A percentile compares a stretch with the other conserved stretches of the same genome.
Conservation (phyloP, 148 eudicot species). For the Vaccinium macrocarpon region DNA sequence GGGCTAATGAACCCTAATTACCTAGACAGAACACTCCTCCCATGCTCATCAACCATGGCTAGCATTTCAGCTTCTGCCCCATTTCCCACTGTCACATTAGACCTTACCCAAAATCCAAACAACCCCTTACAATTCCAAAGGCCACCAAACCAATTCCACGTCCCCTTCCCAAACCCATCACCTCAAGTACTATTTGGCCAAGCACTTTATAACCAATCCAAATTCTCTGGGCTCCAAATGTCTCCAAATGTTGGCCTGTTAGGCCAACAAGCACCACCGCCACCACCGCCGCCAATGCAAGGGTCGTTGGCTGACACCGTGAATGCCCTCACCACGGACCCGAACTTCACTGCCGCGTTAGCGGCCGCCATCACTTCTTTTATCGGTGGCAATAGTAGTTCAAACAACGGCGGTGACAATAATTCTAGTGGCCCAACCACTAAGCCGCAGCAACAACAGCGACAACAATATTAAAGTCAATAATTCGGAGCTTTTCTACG, state of each 20-base stretch:
- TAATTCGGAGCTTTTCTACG: conserved; percentile 11
- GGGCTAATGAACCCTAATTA: conserved; percentile 44
- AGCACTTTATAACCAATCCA: conserved; percentile 52
- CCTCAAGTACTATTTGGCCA: conserved; percentile 30
- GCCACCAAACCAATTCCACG: conserved; percentile 23
- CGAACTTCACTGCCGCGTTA: conserved; percentile 50
- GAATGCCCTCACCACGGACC: conserved; percentile 47
- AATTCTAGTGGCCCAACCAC: conserved; percentile 9
- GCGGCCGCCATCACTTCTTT: conserved; percentile 54
- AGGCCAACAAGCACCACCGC: conserved; percentile 6
- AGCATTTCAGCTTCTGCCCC: conserved; percentile 61
- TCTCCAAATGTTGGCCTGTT: conserved; percentile 19
- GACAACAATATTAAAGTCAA: conserved; percentile 20
- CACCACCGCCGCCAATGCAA: conserved; percentile 11
- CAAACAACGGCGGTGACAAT: conserved; percentile 12
- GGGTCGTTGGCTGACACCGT: conserved; percentile 35
- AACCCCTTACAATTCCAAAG: conserved; percentile 30
- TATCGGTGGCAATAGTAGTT: conserved; percentile 32
- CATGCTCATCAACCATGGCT: conserved; percentile 51
- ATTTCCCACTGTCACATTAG: conserved; percentile 55
- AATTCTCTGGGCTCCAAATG: conserved; percentile 58
- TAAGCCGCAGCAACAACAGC: conserved; percentile 23
- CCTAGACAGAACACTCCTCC: conserved; percentile 42
- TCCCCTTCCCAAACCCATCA: conserved; percentile 25
- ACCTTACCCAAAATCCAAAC: conserved; percentile 46